Evolutionary conservation across 441 rosid genomes (phyloP), one percentile per base, ranked within the genome.

Genomic region (Euphorbia schlechtendalii): DNA sequence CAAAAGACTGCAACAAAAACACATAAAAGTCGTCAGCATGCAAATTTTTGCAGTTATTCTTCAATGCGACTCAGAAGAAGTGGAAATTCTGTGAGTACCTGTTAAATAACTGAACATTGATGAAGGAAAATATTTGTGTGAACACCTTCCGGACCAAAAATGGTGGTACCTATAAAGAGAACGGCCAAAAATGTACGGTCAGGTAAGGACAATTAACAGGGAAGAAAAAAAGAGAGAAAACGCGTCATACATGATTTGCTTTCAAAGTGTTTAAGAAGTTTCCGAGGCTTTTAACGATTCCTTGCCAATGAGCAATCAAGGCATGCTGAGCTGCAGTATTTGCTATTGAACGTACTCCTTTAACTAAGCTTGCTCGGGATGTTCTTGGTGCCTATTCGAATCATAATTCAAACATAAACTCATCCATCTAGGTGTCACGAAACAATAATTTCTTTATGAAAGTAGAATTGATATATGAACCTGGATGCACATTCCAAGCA

Each of bases 401-500:
- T 68, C 43, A 69, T 64, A 64, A 12, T 55, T 34, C 52, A 71
- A 56, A 59, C 52, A 46, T 24, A 51, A 52, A 57, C 30, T 34
- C 22, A 53, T 43, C 30, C 40, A 66, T n/a, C n/a, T n/a, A n/a
- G n/a, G n/a, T n/a, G n/a, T n/a, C n/a, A n/a, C 22, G 60, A 20
- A 45, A 32, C 11, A 1, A 48, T 59, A 69, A 60, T 11, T 18
- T 17, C 17, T 60, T 28, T 46, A 41, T 20, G 18, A n/a, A 63
- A 68, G 58, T 27, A 51, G 30, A 40, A 21, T 18, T 15, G 3
- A 40, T 22, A 20, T 10, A 28, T 11, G 18, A 81, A 87, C 99
- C 97, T 95, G 99, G 72, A 95, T 95, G 84, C 99, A 95, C 77
- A 91, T 71, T 68, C 99, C 99, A 58, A 95, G 98, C 76, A 89